These are phyloP conservation scores for Entomortierella beljakovae DNA, from an alignment of 192 early-diverging fungal genomes.

Conservation along the genomic window DNA sequence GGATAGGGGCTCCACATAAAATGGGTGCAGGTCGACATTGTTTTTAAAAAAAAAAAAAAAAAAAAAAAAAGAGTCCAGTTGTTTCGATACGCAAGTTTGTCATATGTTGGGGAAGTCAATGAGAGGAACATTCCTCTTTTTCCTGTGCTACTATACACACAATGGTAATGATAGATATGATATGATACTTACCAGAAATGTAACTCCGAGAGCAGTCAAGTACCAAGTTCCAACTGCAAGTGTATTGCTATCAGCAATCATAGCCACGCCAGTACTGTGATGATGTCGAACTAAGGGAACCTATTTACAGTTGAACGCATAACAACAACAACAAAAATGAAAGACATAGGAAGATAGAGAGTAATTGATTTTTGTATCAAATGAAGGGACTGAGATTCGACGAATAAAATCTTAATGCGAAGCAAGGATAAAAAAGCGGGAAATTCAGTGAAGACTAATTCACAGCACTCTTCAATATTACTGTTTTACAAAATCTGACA, in stretches of 20 bases:
- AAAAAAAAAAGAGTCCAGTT: too few species aligned
- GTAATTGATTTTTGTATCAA: not conserved
- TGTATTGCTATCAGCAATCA: constrained; percentile 47
- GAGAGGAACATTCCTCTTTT: too few species aligned
- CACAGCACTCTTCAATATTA: too few species aligned
- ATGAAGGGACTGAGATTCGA: constrained; percentile 13
- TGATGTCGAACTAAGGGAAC: constrained; percentile 50
- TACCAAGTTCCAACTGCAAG: constrained; percentile 52
- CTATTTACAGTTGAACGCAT: constrained; percentile 7
- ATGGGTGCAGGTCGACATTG: too few species aligned
- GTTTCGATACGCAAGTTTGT: too few species aligned
- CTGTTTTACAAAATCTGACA: too few species aligned
- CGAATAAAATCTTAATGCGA: not conserved
- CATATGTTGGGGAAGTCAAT: not conserved
- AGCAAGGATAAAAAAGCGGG: not conserved
- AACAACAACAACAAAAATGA: not conserved
- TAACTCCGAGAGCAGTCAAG: constrained; percentile 32
- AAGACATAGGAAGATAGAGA: not conserved
- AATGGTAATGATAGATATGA: not conserved
- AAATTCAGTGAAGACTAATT: too few species aligned
- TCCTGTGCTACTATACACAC: not conserved
- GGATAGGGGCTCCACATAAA: too few species aligned
- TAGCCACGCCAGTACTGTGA: constrained; percentile 35
- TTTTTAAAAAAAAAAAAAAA: too few species aligned
- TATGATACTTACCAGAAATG: constrained; percentile 28